These are phyloP conservation scores for Onygena corvina DNA, from an alignment of 2,329 filamentous ascomycete species.

Conservation along the genomic window DNA sequence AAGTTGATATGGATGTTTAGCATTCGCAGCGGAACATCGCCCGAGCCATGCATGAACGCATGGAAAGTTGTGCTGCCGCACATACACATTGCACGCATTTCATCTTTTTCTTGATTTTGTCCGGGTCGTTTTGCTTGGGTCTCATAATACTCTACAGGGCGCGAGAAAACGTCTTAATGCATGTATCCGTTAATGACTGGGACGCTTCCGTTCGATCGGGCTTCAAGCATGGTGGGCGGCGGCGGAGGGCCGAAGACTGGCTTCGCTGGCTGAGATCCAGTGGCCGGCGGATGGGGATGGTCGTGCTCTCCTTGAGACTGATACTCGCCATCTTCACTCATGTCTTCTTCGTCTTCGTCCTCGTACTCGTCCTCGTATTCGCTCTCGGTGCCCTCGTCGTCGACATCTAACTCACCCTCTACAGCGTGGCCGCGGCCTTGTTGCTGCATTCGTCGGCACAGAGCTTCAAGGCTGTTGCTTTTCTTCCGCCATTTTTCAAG, in stretches of 20 bases:
- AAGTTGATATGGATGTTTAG: neutral
- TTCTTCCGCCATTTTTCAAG: constrained; percentile 71
- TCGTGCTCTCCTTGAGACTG: constrained; percentile 56
- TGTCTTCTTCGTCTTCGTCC: constrained; percentile 50
- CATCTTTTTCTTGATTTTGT: neutral
- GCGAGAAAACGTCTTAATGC: constrained; percentile 14
- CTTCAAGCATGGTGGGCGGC: constrained; percentile 39
- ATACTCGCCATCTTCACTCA: constrained; percentile 48
- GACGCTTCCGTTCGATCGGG: constrained; percentile 36
- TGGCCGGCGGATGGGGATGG: constrained; percentile 41
- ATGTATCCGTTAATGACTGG: constrained; percentile 33
- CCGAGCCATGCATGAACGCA: neutral
- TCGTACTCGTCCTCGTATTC: constrained; percentile 46
- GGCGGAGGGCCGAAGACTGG: constrained; percentile 40
- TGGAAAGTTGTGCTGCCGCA: neutral
- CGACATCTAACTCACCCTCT: constrained; percentile 45
- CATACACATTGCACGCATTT: neutral
- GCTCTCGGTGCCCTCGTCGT: constrained; percentile 38
- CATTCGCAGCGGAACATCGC: neutral
- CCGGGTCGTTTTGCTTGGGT: neutral
- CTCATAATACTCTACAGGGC: constrained; percentile 3
- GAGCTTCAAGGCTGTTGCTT: constrained; percentile 81
- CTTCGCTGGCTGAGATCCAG: constrained; percentile 25
- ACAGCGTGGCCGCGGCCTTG: constrained; percentile 70
- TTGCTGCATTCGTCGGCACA: constrained; percentile 92